phyloP scores from a whole-genome alignment of 1,284 basidiomycete species.

The Wolfiporia cocos region DNA sequence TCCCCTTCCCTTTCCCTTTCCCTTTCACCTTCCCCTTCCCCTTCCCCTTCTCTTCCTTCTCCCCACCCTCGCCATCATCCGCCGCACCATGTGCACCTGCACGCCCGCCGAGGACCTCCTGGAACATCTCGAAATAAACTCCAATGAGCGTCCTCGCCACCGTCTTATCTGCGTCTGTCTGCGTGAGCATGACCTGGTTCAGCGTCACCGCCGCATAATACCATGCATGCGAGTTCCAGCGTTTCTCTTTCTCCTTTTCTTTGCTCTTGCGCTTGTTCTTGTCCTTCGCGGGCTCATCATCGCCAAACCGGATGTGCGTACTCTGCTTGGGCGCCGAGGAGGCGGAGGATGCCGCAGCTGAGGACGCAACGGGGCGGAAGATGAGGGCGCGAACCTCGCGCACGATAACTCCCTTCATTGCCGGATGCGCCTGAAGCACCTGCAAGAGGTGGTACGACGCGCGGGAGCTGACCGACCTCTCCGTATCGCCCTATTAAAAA shows the following conservation, averaged over 20 bases:
- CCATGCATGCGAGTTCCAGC: conserved; percentile 36
- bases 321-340: conserved; percentile 4
- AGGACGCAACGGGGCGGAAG: conserved; percentile 48
- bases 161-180: conserved; percentile 55
- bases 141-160: conserved; percentile 85
- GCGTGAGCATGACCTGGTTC: conserved; percentile 86
- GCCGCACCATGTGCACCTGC: conserved; percentile 24
- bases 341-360: conserved; percentile 31
- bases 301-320: conserved; percentile 16
- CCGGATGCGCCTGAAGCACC: conserved; percentile 86
- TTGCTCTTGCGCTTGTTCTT: conserved; percentile 16
- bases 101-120: conserved; percentile 75
- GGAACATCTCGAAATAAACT: conserved; percentile 95
- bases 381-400: conserved; percentile 83
- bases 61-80: conserved; percentile 27
- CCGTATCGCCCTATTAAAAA: conserved; percentile 72
- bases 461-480: conserved; percentile 85
- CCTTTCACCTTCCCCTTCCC: conserved; percentile 24
- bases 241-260: conserved; percentile 18
- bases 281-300: conserved; percentile 21
- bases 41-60: conserved; percentile 28
- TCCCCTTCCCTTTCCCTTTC: conserved; percentile 19
- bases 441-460: conserved; percentile 89
- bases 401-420: conserved; percentile 90
- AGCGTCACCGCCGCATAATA: conserved; percentile 94